Evolutionary conservation across 1,284 basidiomycete species (phyloP).

Genomic region (Puccinia horiana): DNA sequence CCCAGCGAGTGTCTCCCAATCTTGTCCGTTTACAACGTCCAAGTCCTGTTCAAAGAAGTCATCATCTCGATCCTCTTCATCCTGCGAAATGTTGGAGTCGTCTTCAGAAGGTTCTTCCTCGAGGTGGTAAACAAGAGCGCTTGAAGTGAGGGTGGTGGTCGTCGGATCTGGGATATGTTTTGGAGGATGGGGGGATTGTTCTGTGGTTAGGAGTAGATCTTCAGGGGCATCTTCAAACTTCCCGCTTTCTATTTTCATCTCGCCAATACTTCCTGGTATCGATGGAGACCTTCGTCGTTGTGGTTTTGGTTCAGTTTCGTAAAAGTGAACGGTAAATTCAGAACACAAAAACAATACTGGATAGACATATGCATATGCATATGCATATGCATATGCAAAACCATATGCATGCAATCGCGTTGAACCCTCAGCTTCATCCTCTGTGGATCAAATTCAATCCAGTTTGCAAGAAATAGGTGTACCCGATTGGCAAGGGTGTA

Average conservation of each 20-base stretch:
- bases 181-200: not conserved
- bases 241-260: conserved; percentile 9
- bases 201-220: not conserved
- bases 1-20: conserved; percentile 82
- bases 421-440: no score
- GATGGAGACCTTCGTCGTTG: not conserved
- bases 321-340: not conserved
- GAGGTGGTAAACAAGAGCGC: conserved; percentile 6
- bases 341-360: no score
- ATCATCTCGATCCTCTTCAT: conserved; percentile 64
- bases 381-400: not conserved
- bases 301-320: not conserved
- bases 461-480: no score
- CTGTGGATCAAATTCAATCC: no score
- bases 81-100: conserved; percentile 59
- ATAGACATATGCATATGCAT: not conserved
- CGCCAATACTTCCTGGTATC: not conserved
- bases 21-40: conserved; percentile 67
- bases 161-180: not conserved
- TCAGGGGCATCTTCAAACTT: conserved; percentile 42
- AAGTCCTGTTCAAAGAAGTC: conserved; percentile 48
- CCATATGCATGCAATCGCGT: no score
- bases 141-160: not conserved
- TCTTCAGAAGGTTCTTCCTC: conserved; percentile 53
- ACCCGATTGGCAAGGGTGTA: no score